A percentile compares a stretch with the other conserved stretches of the same genome.
These are phyloP conservation scores for Stachybotrys elegans DNA, from an alignment of 2,329 filamentous ascomycete species.

Conservation along the genomic window DNA sequence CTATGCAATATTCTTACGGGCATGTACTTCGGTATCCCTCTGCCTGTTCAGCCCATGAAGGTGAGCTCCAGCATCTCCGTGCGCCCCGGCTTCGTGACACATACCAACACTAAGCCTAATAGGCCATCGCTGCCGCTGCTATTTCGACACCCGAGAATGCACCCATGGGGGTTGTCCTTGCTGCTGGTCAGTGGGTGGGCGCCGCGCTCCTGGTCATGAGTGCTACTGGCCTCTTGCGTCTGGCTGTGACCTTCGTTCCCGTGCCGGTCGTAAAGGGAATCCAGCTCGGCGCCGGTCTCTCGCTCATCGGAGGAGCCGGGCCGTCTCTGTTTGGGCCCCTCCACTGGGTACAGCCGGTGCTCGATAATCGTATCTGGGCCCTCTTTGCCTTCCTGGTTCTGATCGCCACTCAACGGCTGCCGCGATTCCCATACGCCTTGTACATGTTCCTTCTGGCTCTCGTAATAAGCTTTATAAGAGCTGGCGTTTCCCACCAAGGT, in stretches of 20 bases:
- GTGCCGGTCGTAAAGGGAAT: conserved; percentile 91
- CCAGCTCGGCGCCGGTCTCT: conserved; percentile 85
- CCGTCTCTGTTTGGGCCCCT: conserved; percentile 62
- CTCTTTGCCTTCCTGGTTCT: conserved; percentile 68
- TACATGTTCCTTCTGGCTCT: conserved; percentile 65
- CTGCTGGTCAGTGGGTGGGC: conserved; percentile 72
- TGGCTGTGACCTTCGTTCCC: conserved; percentile 70
- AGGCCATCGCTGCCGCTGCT: conserved; percentile 87
- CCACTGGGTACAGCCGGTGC: conserved; percentile 60
- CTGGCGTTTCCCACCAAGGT: conserved; percentile 20
- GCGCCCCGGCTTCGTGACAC: neutral
- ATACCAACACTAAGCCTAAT: conserved; percentile 3
- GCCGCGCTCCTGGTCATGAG: conserved; percentile 70
- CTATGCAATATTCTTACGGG: conserved; percentile 83
- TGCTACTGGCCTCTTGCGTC: conserved; percentile 69
- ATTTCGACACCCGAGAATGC: conserved; percentile 59
- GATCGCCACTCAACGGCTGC: conserved; percentile 60
- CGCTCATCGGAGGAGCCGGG: conserved; percentile 74
- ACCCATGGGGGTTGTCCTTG: conserved; percentile 59
- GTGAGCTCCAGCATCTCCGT: conserved; percentile 21
- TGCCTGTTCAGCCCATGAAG: conserved; percentile 88
- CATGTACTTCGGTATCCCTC: conserved; percentile 75
- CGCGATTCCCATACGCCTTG: conserved; percentile 73
- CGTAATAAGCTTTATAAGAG: conserved; percentile 50
- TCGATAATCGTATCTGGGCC: conserved; percentile 77